phyloP scores from a whole-genome alignment of 2,329 filamentous ascomycete genomes.

The Calonectria pauciramosa region DNA sequence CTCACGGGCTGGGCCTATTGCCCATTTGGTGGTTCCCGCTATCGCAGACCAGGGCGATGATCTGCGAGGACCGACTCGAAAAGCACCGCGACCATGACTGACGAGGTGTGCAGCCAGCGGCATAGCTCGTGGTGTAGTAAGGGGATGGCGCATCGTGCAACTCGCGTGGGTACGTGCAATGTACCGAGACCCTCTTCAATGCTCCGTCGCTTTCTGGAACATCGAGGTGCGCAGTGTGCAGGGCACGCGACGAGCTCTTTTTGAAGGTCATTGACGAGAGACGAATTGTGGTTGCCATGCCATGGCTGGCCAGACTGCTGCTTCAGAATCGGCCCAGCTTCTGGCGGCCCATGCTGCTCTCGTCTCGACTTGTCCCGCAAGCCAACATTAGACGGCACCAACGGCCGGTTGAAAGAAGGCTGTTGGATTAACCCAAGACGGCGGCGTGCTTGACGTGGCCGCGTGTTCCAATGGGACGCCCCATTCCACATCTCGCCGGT shows the following conservation, averaged over 20 bases:
- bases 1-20: constrained; percentile 22
- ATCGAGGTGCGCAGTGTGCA: not conserved
- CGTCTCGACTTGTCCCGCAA: not conserved
- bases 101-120: not conserved
- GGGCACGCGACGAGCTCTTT: not conserved
- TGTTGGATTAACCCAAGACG: constrained; percentile 21
- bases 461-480: constrained; percentile 43
- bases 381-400: constrained; percentile 6
- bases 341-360: constrained; percentile 1
- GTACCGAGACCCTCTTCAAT: constrained; percentile 11
- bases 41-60: constrained; percentile 13
- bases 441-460: constrained; percentile 35
- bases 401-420: constrained; percentile 12
- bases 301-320: not conserved
- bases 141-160: constrained; percentile 10
- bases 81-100: not conserved
- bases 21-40: constrained; percentile 15
- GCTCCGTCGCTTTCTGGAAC: not conserved
- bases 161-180: constrained; percentile 4
- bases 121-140: constrained; percentile 11
- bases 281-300: not conserved
- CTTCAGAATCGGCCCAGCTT: constrained; percentile 15
- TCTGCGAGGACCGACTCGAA: constrained; percentile 21
- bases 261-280: not conserved
- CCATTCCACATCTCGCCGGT: constrained; percentile 43